Base-by-base conservation (phyloP, 2,329 filamentous ascomycete genomes). In the Trichoderma pleuroti region DNA sequence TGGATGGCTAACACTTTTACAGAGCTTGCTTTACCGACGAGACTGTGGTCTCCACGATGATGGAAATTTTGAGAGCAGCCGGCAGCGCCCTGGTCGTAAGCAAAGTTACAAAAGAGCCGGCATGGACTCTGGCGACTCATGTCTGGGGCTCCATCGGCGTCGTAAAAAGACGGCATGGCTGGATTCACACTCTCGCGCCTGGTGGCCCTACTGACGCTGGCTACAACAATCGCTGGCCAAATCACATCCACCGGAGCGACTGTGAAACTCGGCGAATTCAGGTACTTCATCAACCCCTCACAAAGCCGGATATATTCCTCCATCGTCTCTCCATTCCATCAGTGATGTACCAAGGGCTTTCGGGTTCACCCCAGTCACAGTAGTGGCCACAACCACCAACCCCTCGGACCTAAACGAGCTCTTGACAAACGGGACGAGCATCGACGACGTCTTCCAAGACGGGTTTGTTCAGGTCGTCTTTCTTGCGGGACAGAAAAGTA, bases 61-160 rank as follows among this genome's bases (percentile, higher is more conserved):
- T n/a, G 1, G 42, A 11, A 21, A 12, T 49, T 49, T 42, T 21
- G 1, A 6, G 10, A 21, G n/a, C 0, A 21, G 1, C n/a, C 6
- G 18, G 0, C 10, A 12, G 42, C 0, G 42, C 10, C n/a, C n/a
- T 12, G 10, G 5, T 1, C n/a, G n/a, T 49, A 21, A 21, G n/a
- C n/a, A 49, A 49, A 49, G 9, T 7, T 49, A 49, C 21, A 49
- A 21, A 49, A 49, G 1, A 49, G n/a, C 9, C n/a, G n/a, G 0
- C 42, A 49, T 49, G 42, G n/a, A 21, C 18, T 49, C n/a, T 49
- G 9, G n/a, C n/a, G 42, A 49, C 9, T 21, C 4, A n/a, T n/a
- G n/a, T 21, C 18, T 49, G 2, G 10, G 4, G 5, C 42, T 49
- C 10, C 0, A 49, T 49, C 42, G 12, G 4, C 12, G 10, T 49